Conservation (phyloP, 2,329 filamentous ascomycete species). For the Sphaerulina vaccinii region DNA sequence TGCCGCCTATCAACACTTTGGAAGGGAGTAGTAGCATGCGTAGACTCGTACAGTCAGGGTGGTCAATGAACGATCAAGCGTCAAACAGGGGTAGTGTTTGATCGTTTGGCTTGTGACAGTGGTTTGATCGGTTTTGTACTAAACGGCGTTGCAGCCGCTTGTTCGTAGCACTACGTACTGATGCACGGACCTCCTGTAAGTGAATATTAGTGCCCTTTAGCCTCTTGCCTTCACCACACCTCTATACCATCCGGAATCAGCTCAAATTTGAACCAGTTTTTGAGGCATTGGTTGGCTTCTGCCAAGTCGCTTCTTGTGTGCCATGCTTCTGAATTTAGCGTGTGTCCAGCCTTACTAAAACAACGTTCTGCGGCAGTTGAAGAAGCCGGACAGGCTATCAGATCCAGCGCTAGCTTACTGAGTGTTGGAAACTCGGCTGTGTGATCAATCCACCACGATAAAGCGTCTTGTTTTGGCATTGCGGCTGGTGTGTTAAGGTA, state of each 20-base stretch:
- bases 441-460: too few species aligned
- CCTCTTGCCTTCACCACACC: not conserved
- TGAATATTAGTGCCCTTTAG: not conserved
- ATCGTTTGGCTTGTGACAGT: not conserved
- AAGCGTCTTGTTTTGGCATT: too few species aligned
- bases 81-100: not conserved
- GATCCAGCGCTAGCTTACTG: not conserved
- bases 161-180: not conserved
- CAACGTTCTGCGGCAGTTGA: not conserved
- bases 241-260: not conserved
- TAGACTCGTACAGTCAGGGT: too few species aligned
- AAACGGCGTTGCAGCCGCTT: not conserved
- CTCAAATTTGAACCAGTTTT: not conserved
- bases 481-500: too few species aligned
- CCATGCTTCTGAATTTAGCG: not conserved
- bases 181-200: constrained; percentile 1
- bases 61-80: not conserved
- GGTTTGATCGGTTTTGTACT: not conserved
- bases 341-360: not conserved
- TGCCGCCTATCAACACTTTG: too few species aligned
- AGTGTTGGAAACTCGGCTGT: not conserved
- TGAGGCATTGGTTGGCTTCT: not conserved
- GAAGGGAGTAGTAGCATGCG: too few species aligned
- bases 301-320: constrained; percentile 1
- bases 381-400: not conserved